Evolutionary conservation across 768 basidiomycete genomes (phyloP), one percentile per base, ranked within the genome.

Genomic region (Tulasnella sp.): DNA sequence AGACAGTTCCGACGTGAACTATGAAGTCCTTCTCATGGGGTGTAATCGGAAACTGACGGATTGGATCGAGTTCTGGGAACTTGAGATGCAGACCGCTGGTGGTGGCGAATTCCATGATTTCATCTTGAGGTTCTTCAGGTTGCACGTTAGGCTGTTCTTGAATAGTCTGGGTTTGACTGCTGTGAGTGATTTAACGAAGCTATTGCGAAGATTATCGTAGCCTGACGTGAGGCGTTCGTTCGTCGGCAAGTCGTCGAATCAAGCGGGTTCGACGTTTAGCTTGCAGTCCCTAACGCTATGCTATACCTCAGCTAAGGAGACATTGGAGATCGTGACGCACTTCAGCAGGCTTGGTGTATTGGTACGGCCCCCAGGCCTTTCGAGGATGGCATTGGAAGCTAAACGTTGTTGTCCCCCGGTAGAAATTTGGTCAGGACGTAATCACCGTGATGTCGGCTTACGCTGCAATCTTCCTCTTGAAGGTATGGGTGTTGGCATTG

Each of bases 381-480:
- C 31, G n/a, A 19, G 37, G 29, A 6, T 19, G 36, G 38, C 36
- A 68, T 34, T 70, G 11, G 69, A 70, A 4, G 29, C n/a, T 38
- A 29, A 36, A 70, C 36, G 14, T 2, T 76, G 64, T 1, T 31
- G 11, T 34, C 25, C 58, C 12, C 31, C 69, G 74, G 17, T 81
- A 94, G 93, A 90, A 90, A 69, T 95, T 94, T 79, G 88, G 91
- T 9, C 93, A 94, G 84, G 93, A 94, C 81, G 91, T 91, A 5
- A 89, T 93, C 78, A 90, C 91, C 11, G 88, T 92, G 67, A 94
- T 94, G 93, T 91, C 91, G 29, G 93, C 92, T 31, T 94, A 94
- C 80, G 89, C 91, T 68, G 93, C 93, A 25, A 89, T 94, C 45
- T 91, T 93, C 81, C 83, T 95, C 78, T 84, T 94, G 79, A 90